Evolutionary conservation across 139 green algal species (phyloP).

Genomic region (Picochlorum sp.): DNA sequence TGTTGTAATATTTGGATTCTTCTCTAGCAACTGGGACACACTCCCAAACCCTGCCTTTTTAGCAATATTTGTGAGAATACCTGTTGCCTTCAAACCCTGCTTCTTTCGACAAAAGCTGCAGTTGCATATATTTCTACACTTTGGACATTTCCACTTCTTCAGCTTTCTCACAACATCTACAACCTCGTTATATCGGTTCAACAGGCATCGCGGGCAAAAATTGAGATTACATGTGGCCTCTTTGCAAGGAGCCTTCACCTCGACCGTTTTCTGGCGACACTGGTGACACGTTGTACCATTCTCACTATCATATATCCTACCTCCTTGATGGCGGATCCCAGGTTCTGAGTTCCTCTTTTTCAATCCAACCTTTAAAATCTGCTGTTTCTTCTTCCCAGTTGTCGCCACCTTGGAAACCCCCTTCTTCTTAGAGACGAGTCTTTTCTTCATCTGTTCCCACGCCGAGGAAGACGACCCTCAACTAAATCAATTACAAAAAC

Average conservation of each 20-base stretch:
- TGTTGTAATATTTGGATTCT: constrained; percentile 31
- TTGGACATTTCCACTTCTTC: constrained; percentile 36
- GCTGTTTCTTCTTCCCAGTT: neutral
- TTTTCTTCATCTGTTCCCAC: no score
- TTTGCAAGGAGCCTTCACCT: constrained; percentile 44
- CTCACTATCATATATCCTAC: constrained; percentile 46
- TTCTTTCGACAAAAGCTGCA: constrained; percentile 58
- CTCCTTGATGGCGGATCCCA: constrained; percentile 33
- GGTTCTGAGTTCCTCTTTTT: constrained; percentile 33
- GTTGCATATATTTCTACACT: constrained; percentile 40
- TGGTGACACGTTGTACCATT: constrained; percentile 55
- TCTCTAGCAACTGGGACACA: constrained; percentile 35
- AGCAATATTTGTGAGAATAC: constrained; percentile 36
- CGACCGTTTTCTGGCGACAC: constrained; percentile 53
- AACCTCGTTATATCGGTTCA: constrained; percentile 38
- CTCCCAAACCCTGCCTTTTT: constrained; percentile 37
- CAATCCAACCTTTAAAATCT: neutral
- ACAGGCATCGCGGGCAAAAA: constrained; percentile 44
- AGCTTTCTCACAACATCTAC: constrained; percentile 26
- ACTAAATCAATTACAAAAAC: no score
- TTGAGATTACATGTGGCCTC: constrained; percentile 31
- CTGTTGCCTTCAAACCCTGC: constrained; percentile 37
- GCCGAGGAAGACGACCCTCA: no score
- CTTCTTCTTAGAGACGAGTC: neutral
- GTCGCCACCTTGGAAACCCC: neutral